Evolutionary conservation across 2,329 filamentous ascomycete genomes (phyloP), one percentile per base, ranked within the genome.

Genomic region (Alternaria infectoria): DNA sequence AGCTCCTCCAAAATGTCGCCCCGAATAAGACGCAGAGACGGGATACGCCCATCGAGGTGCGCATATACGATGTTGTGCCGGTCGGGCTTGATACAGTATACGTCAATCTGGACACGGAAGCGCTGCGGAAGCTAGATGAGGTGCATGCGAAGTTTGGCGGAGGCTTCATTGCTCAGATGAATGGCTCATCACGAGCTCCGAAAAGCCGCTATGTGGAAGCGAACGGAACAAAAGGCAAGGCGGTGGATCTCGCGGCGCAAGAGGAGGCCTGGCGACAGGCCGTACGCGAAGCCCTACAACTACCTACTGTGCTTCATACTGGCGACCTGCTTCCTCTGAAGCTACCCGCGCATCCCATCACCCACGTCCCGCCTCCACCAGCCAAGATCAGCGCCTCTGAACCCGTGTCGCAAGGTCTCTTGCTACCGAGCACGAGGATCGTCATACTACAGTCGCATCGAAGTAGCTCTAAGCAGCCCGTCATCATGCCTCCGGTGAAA

Each of bases 381-480:
- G 96, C 93, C 45, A 93, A 91, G 80, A 92, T 98, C 64, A 89
- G 92, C 51, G 88, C 96, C n/a, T 98, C 94, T 77, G 96, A 99
- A 78, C 96, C 96, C 9, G 93, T 98, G 15, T 89, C 92, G 6
- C 96, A 99, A 80, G 96, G 96, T 9, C 80, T 96, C 6, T 78
- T 99, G 50, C 86, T 90, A 9, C 86, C 92, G 1, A 86, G 84
- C 12, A 99, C 94, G 15, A 93, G 91, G 73, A 93, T 99, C 61
- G 89, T 99, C 23, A 85, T 98, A 21, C 89, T 92, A 51, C 86
- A 87, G 85, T 69, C 85, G 83, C 86, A 88, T 61, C 76, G 74
- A 46, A 68, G 76, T 84, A 68, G 76, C 84, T 77, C 74, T 90
- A 87, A 82, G 85, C 77, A 77, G 80, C 75, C 71, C 82, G 49